Base-by-base conservation (phyloP, 257 asterid genomes). In the Asclepias syriaca region DNA sequence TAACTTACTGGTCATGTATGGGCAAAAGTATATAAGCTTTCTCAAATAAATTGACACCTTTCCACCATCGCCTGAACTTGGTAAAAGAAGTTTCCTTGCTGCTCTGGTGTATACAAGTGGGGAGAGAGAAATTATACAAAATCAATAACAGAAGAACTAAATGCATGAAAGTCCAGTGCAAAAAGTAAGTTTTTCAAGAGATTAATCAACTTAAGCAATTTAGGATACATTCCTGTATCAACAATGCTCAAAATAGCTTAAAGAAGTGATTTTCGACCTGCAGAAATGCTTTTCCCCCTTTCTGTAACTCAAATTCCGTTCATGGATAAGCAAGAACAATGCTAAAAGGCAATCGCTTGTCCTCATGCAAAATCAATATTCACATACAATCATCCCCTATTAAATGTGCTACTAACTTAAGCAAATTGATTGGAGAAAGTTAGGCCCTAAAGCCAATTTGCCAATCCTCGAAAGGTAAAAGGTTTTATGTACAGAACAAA, bases 51-150 rank as follows among this genome's bases (percentile, higher is more conserved):
- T 87, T 87, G 74, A 95, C 91, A 37, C 93, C 96, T 84, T 88
- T 95, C 99, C 99, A 95, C 99, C 99, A 95, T 81, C 99, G 85
- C 78, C 99, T 85, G 73, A 95, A 84, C 90, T 92, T 95, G 77
- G 51, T 77, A 87, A 86, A 92, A 72, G 89, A 83, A 68, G 77
- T 73, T 81, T 84, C 89, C 80, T 72, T 80, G 71, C 83, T 90
- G 74, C 49, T 79, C 97, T 88, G 89, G 83, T 53, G 75, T 34
- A 63, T n/a, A 60, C 46, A 63, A 43, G 48, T 27, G 29, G 10
- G 37, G 34, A 19, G 8, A 29, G 37, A 58, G 48, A 68, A 48
- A 48, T 21, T 46, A 51, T 27, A 40, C 45, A 56, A 39, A 21
- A 70, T 16, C 45, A 70, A 32, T 43, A 14, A 57, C n/a, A 21